Percentiles rank a stretch among this genome's conserved stretches.
Conservation (phyloP, 163 green algal genomes). For the Smithsoniella earleae region DNA sequence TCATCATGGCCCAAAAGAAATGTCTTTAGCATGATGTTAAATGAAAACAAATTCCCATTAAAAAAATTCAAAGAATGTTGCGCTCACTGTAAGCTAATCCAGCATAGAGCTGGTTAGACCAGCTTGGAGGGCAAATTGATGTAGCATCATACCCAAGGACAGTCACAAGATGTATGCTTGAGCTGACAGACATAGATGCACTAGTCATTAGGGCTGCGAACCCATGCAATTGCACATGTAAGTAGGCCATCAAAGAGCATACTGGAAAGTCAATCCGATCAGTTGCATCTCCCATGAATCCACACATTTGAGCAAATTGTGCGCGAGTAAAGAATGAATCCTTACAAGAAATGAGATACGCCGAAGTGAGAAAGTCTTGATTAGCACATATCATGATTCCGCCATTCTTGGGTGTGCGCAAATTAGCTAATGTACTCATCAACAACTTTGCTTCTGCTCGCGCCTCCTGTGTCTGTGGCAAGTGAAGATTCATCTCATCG, state of each 20-base stretch:
- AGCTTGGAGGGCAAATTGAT: conserved; percentile 21
- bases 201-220: background rate
- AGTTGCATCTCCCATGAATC: conserved; percentile 56
- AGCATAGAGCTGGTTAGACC: background rate
- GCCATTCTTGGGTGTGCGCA: conserved; percentile 95
- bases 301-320: conserved; percentile 51
- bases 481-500: conserved; percentile 94
- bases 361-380: conserved; percentile 94
- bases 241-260: background rate
- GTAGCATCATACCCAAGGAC: conserved; percentile 24
- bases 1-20: conserved; percentile 55
- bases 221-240: background rate
- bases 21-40: background rate
- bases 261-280: conserved; percentile 34
- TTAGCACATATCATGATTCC: conserved; percentile 92
- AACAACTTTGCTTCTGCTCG: conserved; percentile 79
- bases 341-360: conserved; percentile 83
- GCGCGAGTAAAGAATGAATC: conserved; percentile 67
- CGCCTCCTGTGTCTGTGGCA: conserved; percentile 93
- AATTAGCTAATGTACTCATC: conserved; percentile 87
- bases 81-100: conserved; percentile 20
- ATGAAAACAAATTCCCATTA: too few relatives aligned
- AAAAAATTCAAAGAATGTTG: background rate
- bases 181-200: conserved; percentile 30
- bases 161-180: conserved; percentile 2